These are phyloP conservation scores for Juglanconis oblonga DNA, from an alignment of 2,329 filamentous ascomycete species.

Conservation along the genomic window DNA sequence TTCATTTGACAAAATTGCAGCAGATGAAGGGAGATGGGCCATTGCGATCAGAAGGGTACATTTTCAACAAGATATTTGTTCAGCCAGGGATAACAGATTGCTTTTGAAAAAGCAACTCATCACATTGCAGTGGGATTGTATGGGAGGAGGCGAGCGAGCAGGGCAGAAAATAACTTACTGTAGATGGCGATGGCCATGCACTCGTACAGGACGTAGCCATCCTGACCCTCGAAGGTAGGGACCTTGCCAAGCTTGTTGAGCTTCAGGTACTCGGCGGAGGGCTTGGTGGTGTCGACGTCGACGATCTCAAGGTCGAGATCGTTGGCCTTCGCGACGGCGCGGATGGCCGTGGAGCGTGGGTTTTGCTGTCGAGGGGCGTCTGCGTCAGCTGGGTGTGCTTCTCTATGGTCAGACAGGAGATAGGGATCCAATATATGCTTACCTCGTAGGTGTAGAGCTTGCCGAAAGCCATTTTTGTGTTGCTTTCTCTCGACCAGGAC, in stretches of 20 bases:
- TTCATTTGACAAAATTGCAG: conserved; percentile 27
- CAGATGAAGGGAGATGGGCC: conserved; percentile 24
- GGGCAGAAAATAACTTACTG: conserved; percentile 64
- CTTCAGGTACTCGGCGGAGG: conserved; percentile 76
- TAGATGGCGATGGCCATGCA: conserved; percentile 95
- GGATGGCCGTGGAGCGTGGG: conserved; percentile 83
- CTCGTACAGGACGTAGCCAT: conserved; percentile 89
- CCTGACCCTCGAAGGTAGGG: conserved; percentile 86
- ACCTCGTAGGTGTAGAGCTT: conserved; percentile 91
- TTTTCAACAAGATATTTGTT: conserved; percentile 81
- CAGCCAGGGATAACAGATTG: conserved; percentile 97
- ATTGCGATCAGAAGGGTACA: conserved; percentile 68
- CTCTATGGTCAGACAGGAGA: background rate
- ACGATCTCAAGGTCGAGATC: conserved; percentile 87
- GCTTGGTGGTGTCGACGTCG: conserved; percentile 62
- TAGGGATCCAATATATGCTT: conserved; percentile 29
- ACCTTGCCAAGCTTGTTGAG: conserved; percentile 86
- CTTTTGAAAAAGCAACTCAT: conserved; percentile 75
- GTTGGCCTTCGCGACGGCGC: conserved; percentile 96
- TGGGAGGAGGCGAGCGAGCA: conserved; percentile 16
- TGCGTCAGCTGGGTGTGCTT: background rate
- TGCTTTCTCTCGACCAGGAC: conserved; percentile 23
- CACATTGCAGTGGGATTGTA: conserved; percentile 36
- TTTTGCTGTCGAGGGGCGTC: conserved; percentile 62
- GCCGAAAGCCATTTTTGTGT: conserved; percentile 85